phyloP scores from a whole-genome alignment of 116 monocot genomes.

The Phalaenopsis hybrid region DNA sequence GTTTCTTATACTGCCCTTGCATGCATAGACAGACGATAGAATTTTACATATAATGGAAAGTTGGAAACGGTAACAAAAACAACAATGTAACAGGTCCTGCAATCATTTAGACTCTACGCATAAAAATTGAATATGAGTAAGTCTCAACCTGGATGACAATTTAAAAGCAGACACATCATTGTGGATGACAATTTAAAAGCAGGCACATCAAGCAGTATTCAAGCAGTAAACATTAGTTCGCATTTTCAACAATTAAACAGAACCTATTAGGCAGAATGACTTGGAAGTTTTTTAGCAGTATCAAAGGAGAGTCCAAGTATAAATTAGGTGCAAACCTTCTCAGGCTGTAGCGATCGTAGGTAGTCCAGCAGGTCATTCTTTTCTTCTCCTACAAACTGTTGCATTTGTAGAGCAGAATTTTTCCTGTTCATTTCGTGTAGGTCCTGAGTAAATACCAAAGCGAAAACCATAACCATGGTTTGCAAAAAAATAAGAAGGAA shows the following conservation, averaged over 20 bases:
- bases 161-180: too few relatives aligned
- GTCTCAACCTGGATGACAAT: background rate
- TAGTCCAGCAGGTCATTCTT: constrained; percentile 94
- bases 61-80: too few relatives aligned
- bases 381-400: constrained; percentile 96
- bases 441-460: constrained; percentile 39
- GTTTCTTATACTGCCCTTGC: too few relatives aligned
- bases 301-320: background rate
- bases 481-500: background rate
- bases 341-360: constrained; percentile 78
- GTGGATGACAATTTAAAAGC: background rate
- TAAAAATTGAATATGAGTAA: background rate
- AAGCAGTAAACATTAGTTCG: background rate
- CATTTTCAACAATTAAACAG: background rate
- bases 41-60: background rate
- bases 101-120: background rate
- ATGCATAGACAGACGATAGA: background rate
- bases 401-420: constrained; percentile 87
- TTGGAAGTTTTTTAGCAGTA: background rate
- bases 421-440: constrained; percentile 62
- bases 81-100: too few relatives aligned
- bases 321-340: constrained; percentile 54
- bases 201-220: background rate
- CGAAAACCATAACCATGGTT: background rate
- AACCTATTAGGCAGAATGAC: background rate